Evolutionary conservation across 441 rosid genomes (phyloP).

Genomic region (Corymbia calophylla): DNA sequence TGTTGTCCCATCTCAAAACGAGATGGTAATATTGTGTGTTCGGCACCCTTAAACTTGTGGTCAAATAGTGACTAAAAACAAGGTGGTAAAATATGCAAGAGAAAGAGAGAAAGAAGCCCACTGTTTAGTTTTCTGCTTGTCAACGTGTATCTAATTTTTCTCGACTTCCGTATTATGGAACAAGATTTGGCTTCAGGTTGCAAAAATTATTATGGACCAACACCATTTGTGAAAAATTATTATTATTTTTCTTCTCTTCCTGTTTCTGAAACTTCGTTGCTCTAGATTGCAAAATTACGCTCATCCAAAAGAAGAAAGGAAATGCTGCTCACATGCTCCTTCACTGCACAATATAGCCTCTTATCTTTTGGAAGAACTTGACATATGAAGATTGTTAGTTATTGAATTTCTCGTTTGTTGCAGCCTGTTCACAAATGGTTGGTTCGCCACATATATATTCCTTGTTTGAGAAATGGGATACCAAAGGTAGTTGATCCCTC

Average conservation of each 20-base stretch:
- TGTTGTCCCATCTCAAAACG: not conserved
- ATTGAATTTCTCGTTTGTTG: conserved; percentile 4
- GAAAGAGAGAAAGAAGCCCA: not conserved
- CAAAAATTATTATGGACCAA: not conserved
- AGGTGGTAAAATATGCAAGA: not conserved
- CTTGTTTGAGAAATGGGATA: conserved; percentile 68
- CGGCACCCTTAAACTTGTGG: not conserved
- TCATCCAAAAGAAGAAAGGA: not conserved
- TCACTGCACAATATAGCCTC: not conserved
- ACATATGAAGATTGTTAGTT: not conserved
- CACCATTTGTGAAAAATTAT: not conserved
- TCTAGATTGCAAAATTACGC: not conserved
- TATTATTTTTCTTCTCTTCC: not conserved
- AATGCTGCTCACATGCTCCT: not conserved
- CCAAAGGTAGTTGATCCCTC: conserved; percentile 52
- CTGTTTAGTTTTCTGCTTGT: not conserved
- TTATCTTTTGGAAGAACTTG: not conserved
- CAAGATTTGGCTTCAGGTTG: not conserved
- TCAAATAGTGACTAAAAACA: not conserved
- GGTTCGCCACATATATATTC: conserved; percentile 95
- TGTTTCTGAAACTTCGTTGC: not conserved
- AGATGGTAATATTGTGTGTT: not conserved
- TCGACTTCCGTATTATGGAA: not conserved
- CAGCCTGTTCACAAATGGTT: conserved; percentile 99
- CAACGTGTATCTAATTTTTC: not conserved